These are phyloP conservation scores for Acanthamoeba lenticulata DNA, from an alignment of 208 protist species.

Conservation along the genomic window DNA sequence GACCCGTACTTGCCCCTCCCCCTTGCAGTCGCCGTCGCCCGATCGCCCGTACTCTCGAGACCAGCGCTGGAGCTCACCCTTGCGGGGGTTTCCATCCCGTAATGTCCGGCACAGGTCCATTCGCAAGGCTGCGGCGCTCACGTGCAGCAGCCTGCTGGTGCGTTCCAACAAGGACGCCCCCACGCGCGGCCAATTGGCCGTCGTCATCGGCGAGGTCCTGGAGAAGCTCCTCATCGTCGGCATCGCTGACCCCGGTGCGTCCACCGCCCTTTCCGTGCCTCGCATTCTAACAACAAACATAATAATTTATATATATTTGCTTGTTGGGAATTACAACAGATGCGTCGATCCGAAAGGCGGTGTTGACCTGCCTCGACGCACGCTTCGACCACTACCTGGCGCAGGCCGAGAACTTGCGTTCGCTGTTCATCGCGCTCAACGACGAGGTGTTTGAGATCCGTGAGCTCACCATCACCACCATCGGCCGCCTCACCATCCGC, in stretches of 20 bases:
- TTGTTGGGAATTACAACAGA: too few relatives aligned
- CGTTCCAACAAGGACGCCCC: background rate
- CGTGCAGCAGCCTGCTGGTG: constrained; percentile 81
- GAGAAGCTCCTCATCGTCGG: constrained; percentile 88
- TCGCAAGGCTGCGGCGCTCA: constrained; percentile 81
- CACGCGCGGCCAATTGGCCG: too few relatives aligned
- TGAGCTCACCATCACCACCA: constrained; percentile 87
- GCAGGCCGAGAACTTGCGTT: constrained; percentile 88
- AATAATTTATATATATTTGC: too few relatives aligned
- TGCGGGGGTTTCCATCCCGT: background rate
- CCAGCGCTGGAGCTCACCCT: background rate
- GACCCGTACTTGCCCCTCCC: constrained; percentile 30
- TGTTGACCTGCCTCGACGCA: constrained; percentile 83
- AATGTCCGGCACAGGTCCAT: constrained; percentile 67
- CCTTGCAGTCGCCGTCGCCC: too few relatives aligned
- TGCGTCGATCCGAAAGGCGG: constrained; percentile 84
- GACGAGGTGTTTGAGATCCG: constrained; percentile 92
- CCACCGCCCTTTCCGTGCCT: too few relatives aligned
- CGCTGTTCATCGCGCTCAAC: constrained; percentile 92
- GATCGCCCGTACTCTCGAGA: too few relatives aligned
- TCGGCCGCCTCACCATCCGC: constrained; percentile 88
- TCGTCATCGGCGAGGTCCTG: constrained; percentile 85
- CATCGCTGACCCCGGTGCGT: constrained; percentile 91
- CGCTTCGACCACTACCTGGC: constrained; percentile 90
- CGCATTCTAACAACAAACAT: too few relatives aligned